phyloP scores from a whole-genome alignment of 306 rosid species.

The Begonia loranthoides region DNA sequence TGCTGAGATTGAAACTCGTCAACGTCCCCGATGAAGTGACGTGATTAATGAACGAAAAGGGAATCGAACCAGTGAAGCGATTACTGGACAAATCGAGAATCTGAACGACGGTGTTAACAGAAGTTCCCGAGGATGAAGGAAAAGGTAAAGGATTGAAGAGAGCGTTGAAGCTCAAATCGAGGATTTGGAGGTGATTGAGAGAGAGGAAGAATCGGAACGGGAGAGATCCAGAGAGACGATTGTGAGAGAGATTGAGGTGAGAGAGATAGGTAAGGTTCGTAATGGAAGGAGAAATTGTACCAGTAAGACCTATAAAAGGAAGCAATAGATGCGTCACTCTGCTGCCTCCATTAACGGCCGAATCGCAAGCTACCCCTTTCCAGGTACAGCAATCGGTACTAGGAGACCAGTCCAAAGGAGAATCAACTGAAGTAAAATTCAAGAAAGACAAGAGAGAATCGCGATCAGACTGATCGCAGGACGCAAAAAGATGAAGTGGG shows the following conservation, averaged over 20 bases:
- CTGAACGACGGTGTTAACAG: slow-evolving; percentile 7
- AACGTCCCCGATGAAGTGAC: slow-evolving; percentile 20
- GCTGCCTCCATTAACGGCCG: background rate
- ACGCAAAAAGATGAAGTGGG: slow-evolving; percentile 2
- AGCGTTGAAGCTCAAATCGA: slow-evolving; percentile 1
- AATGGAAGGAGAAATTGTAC: slow-evolving; percentile 24
- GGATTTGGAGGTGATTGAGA: background rate
- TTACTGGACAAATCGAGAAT: slow-evolving; percentile 57
- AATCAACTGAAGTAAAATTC: slow-evolving; percentile 7
- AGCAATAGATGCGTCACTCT: slow-evolving; percentile 31
- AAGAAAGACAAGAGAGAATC: slow-evolving; percentile 34
- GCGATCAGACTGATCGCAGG: slow-evolving; percentile 31
- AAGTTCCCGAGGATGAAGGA: background rate
- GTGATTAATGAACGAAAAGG: slow-evolving; percentile 23
- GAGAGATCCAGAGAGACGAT: slow-evolving; percentile 16
- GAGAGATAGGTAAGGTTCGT: slow-evolving; percentile 27
- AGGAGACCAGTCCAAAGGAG: slow-evolving; percentile 38
- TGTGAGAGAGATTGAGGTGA: slow-evolving; percentile 45
- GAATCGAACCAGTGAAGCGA: slow-evolving; percentile 35
- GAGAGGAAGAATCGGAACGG: slow-evolving; percentile 8
- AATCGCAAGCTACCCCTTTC: slow-evolving; percentile 46
- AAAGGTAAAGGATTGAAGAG: slow-evolving; percentile 5
- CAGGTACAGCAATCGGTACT: slow-evolving; percentile 53
- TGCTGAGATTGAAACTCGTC: slow-evolving; percentile 51
- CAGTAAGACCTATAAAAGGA: slow-evolving; percentile 37